Base-by-base conservation (phyloP, 2,329 filamentous ascomycete species). In the Shiraia sp. region DNA sequence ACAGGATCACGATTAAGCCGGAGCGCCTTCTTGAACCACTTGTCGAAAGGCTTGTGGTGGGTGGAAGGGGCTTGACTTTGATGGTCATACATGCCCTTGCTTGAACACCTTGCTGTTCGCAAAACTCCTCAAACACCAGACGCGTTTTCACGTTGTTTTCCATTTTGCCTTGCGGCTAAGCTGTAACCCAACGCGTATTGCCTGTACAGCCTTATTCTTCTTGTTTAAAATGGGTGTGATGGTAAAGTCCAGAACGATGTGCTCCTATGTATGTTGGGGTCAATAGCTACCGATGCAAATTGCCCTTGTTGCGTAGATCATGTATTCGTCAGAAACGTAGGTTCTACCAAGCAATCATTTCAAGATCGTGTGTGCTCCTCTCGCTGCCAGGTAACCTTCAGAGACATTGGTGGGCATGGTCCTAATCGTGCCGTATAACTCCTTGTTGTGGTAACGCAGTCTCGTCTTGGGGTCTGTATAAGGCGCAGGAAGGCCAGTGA, bases 61-160 rank as follows among this genome's bases (percentile, higher is more conserved):
- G 83, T 96, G 87, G 89, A 86, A 82, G 85, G 80, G 77, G 89
- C 82, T 95, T 96, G 91, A 95, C 89, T 96, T 89, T 88, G 88
- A 82, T 85, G 87, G 81, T 86, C 87, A 77, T 73, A 93, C 88
- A 92, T 80, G 51, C 49, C 45, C 19, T 32, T 16, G 23, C 24
- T 22, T 25, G 19, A 14, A 9, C 3, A 5, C 15, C 10, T 16
- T 10, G 25, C 13, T 14, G 26, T 29, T 5, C n/a, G 33, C 14
- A 22, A 13, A 10, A 17, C 17, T 25, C n/a, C 22, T 25, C 19
- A 35, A 32, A 38, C 40, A 17, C 32, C 14, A 10, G 28, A 27
- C 16, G 19, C 19, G 19, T 36, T 24, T 10, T 32, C 12, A 13
- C 10, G 15, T 10, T 32, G 23, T 34, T 10, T 10, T 24, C 10